Evolutionary conservation across 352 stramenopile genomes (phyloP).

Genomic region (Phytophthora hibernalis): DNA sequence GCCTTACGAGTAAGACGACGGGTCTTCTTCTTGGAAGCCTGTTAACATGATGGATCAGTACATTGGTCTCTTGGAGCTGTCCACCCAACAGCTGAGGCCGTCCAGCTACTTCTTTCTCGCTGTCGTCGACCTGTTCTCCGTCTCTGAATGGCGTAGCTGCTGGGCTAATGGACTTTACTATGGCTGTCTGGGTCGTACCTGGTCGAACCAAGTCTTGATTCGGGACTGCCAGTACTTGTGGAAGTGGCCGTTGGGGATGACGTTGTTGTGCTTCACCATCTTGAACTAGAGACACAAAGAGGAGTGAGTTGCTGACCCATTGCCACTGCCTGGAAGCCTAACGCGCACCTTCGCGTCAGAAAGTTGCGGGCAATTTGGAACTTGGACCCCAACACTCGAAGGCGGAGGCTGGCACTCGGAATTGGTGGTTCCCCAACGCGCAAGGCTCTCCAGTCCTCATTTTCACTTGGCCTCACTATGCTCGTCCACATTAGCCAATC

Average conservation of each 20-base stretch:
- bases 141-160: background rate
- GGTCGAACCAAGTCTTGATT: constrained; percentile 97
- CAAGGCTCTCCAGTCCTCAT: constrained; percentile 75
- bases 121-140: constrained; percentile 19
- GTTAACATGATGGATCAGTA: constrained; percentile 46
- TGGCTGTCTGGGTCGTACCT: constrained; percentile 68
- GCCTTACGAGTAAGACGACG: constrained; percentile 94
- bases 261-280: constrained; percentile 99
- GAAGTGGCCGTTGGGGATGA: constrained; percentile 99
- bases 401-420: constrained; percentile 36
- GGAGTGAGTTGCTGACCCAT: constrained; percentile 1
- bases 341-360: constrained; percentile 85
- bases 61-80: background rate
- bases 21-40: constrained; percentile 99
- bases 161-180: too few species aligned
- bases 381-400: constrained; percentile 63
- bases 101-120: too few species aligned
- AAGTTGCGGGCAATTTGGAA: constrained; percentile 93
- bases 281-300: constrained; percentile 35
- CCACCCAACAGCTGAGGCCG: constrained; percentile 23
- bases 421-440: constrained; percentile 87
- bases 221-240: constrained; percentile 99
- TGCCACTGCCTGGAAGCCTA: constrained; percentile 2
- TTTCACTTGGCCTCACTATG: constrained; percentile 74
- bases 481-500: constrained; percentile 49